Conservation (phyloP, 192 early-diverging fungal species). For the Entomortierella lignicola region DNA sequence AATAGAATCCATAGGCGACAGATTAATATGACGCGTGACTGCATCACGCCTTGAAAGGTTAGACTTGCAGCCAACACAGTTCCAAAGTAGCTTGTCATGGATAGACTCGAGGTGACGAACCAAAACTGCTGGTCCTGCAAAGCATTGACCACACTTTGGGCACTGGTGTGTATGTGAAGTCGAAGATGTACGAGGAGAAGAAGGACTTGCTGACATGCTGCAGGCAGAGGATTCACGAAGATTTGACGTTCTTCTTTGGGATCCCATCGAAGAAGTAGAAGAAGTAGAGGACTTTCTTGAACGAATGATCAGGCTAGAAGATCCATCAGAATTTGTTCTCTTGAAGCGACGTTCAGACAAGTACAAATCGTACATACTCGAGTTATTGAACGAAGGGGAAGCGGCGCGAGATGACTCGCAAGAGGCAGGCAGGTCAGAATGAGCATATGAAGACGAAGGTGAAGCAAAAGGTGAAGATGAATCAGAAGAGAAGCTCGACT, state of each 20-base stretch:
- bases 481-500: constrained; percentile 40
- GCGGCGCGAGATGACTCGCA: constrained; percentile 38
- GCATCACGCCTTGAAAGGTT: constrained; percentile 48
- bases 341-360: constrained; percentile 22
- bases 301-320: constrained; percentile 20
- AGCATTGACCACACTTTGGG: constrained; percentile 37
- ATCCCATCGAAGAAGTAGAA: constrained; percentile 30
- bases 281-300: constrained; percentile 49
- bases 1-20: constrained; percentile 51
- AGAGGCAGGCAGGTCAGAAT: constrained; percentile 32
- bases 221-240: constrained; percentile 18
- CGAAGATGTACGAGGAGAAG: constrained; percentile 6
- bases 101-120: constrained; percentile 50
- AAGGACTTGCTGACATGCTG: not conserved
- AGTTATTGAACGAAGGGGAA: constrained; percentile 12
- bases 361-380: constrained; percentile 12
- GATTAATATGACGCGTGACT: constrained; percentile 47
- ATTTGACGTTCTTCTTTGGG: constrained; percentile 13
- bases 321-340: constrained; percentile 6
- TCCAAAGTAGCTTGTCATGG: constrained; percentile 53
- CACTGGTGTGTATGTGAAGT: constrained; percentile 28
- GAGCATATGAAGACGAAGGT: constrained; percentile 32
- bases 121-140: constrained; percentile 45
- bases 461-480: constrained; percentile 43
- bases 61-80: constrained; percentile 52